Base-by-base conservation (phyloP, 495 filamentous ascomycete genomes). In the Peziza echinospora region DNA sequence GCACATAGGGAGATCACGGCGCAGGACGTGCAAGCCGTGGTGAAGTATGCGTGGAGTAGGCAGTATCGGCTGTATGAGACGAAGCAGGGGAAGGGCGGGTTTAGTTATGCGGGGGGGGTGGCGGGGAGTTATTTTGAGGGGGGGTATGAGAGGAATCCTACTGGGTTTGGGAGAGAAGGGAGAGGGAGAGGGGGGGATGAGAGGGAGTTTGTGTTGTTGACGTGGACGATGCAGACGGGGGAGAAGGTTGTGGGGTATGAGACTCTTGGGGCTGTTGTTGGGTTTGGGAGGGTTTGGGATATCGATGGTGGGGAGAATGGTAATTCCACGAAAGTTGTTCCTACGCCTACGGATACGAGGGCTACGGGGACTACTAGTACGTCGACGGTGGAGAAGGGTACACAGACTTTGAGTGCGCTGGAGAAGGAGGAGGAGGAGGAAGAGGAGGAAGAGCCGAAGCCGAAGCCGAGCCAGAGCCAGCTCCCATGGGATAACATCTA, bases 21-120 rank as follows among this genome's bases (percentile, higher is more conserved):
- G 17, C 11, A 5, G 11, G 30, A 37, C 17, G 30, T 37, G 17
- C 58, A 61, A 39, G 58, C 59, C 21, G 39, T 61, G 10, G 51
- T 56, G 16, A 50, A 42, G 26, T 61, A 61, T 23, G 43, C 41
- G 8, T 61, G 59, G 59, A 61, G 54, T 3, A 19, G 49, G 1
- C 52, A 61, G 45, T 52, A 58, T 43, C 53, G 46, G 7, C 46
- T 61, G 22, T 61, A 58, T 41, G 46, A 21, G 26, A 61, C 59
- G 7, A 43, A 50, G 21, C 41, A 52, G 11, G 53, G 48, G 21
- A 45, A 46, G 34, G 58, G 58, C 16, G 59, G 59, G 5, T 61
- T 56, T 46, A 61, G 60, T 17, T 61, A 61, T 26, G 58, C 58
- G 19, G 58, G 59, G 5, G 17, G 30, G 11, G 5, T 37, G 11